phyloP scores from a whole-genome alignment of 352 stramenopile genomes.

The Poterioochromonas sp. region DNA sequence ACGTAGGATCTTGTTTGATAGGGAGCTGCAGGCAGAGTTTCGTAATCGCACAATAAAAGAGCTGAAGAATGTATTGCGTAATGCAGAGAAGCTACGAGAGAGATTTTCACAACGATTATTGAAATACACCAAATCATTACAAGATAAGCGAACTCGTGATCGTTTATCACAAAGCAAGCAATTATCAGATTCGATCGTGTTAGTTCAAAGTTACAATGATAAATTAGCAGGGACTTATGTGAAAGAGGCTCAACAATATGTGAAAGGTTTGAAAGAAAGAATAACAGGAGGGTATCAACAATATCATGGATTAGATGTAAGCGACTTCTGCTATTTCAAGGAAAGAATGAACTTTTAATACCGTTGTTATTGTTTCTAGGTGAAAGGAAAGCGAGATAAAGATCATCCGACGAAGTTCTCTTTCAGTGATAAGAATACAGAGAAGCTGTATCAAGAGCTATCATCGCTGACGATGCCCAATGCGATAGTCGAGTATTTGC shows the following conservation, averaged over 20 bases:
- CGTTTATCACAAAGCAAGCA: neutral
- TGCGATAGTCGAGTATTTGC: too few relatives aligned
- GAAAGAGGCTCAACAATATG: neutral
- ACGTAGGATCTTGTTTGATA: neutral
- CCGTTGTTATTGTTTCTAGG: too few relatives aligned
- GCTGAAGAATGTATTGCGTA: neutral
- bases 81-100: neutral
- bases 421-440: too few relatives aligned
- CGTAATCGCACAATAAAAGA: neutral
- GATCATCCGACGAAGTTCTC: too few relatives aligned
- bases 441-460: too few relatives aligned
- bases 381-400: too few relatives aligned
- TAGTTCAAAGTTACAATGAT: neutral
- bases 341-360: too few relatives aligned
- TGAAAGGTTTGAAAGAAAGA: neutral
- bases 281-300: neutral
- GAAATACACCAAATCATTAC: neutral
- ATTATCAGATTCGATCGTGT: neutral
- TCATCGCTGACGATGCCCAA: too few relatives aligned
- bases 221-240: neutral
- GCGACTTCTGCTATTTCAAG: too few relatives aligned
- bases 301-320: too few relatives aligned
- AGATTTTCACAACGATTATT: neutral
- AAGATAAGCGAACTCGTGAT: neutral
- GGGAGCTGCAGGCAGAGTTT: neutral